Base-by-base conservation (phyloP, 1,139 yeast genomes). In the Blastobotrys aristatus region DNA sequence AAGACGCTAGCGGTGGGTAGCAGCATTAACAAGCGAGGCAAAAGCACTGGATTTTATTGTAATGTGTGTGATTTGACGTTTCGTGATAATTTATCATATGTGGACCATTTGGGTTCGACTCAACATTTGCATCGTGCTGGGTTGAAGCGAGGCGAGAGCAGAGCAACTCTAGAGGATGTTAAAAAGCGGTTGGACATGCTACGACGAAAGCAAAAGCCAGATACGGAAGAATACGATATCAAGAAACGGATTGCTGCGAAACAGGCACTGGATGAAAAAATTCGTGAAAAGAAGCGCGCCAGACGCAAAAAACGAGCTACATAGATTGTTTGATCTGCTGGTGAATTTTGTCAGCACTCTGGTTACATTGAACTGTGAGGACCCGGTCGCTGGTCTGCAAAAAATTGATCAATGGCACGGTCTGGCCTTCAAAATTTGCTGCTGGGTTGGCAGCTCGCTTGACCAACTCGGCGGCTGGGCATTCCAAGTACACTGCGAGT, bases 361-460 rank as follows among this genome's bases (percentile, higher is more conserved):
- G 79, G 62, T 88, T 83, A 67, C 97, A 89, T 49, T 75, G 72
- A 30, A 90, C 79, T 63, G 77, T 82, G 44, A 87, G 82, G 14
- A 90, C 96, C 64, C 80, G 85, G 46, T 75, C 79, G 56, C 84
- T 83, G 57, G 77, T 72, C 30, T 79, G 89, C 60, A 79, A 89
- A 67, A 87, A 79, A 50, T 88, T 85, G 40, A 90, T 86, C 14
- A 90, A 97, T 1, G 97, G 97, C 87, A 84, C 83, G 53, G 94
- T 83, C 3, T 97, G 88, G 18, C 13, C 4, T 4, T 10, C 31
- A 17, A 37, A 37, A 11, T 22, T 2, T 8, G 80, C 67, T 86
- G 86, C 53, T 89, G 70, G 56, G 89, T 73, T 26, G n/a, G 22
- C 40, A 13, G 18, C 11, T 64, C 97, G 80, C 55, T 77, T 70